A percentile compares a stretch with the other conserved stretches of the same genome.
Evolutionary conservation across 768 basidiomycete genomes (phyloP).

Genomic region (Pleurotus tuoliensis): DNA sequence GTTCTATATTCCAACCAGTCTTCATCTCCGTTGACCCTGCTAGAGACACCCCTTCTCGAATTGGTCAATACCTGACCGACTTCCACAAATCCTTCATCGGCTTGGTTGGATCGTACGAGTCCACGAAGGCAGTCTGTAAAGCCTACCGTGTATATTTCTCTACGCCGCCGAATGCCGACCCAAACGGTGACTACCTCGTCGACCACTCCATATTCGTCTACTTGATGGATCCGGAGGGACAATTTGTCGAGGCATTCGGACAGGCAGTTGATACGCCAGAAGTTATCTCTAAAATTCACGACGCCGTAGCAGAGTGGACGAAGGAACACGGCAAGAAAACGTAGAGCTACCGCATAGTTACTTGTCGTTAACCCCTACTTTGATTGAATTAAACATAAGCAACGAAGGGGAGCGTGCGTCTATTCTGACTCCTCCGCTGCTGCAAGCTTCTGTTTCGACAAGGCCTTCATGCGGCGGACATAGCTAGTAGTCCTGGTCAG

Average conservation of each 20-base stretch:
- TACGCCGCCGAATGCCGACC: slow-evolving; percentile 83
- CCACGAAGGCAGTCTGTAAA: slow-evolving; percentile 86
- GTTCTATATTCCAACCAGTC: slow-evolving; percentile 75
- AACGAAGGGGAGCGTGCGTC: slow-evolving; percentile 1
- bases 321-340: slow-evolving; percentile 33
- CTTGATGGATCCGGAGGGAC: slow-evolving; percentile 92
- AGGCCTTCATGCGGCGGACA: slow-evolving; percentile 82
- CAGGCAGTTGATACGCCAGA: slow-evolving; percentile 70
- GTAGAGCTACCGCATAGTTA: slow-evolving; percentile 11
- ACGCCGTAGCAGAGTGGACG: slow-evolving; percentile 42
- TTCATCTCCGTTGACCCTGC: slow-evolving; percentile 98
- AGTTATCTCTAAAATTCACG: slow-evolving; percentile 58
- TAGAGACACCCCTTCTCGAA: slow-evolving; percentile 65
- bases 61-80: slow-evolving; percentile 68
- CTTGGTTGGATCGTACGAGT: slow-evolving; percentile 78
- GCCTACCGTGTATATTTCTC: slow-evolving; percentile 98
- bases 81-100: slow-evolving; percentile 92
- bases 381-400: not conserved
- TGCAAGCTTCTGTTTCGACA: slow-evolving; percentile 64
- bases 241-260: slow-evolving; percentile 96
- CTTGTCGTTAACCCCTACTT: not conserved
- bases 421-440: slow-evolving; percentile 32
- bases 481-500: slow-evolving; percentile 44
- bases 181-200: slow-evolving; percentile 92
- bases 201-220: slow-evolving; percentile 98